phyloP scores from a whole-genome alignment of 169 alveolate genomes.

The Plasmodium fragile region DNA sequence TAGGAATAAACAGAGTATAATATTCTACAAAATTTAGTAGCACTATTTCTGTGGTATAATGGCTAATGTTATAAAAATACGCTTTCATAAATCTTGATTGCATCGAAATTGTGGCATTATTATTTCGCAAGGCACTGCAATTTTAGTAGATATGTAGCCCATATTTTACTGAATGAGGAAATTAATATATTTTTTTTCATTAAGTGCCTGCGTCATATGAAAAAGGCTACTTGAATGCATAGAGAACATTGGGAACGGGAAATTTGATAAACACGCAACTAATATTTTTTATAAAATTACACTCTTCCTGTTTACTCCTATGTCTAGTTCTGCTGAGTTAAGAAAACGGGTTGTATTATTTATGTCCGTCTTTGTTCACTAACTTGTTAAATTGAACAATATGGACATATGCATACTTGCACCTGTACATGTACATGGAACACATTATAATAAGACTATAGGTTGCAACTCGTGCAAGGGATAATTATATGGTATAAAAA shows the following conservation, averaged over 20 bases:
- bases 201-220: too few species aligned
- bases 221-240: background rate
- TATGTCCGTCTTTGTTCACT: background rate
- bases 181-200: too few species aligned
- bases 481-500: background rate
- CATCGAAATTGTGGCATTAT: too few species aligned
- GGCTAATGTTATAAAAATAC: too few species aligned
- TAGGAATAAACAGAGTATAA: too few species aligned
- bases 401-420: background rate
- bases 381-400: background rate
- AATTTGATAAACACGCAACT: background rate
- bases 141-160: too few species aligned
- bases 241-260: background rate
- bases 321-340: background rate
- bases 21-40: too few species aligned
- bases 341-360: background rate
- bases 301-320: background rate
- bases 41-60: too few species aligned
- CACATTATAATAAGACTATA: background rate
- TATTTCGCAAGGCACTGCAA: too few species aligned
- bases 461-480: background rate
- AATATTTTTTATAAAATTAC: background rate
- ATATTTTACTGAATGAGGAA: too few species aligned
- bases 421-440: background rate
- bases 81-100: too few species aligned